Conservation (phyloP, 805 yeast genomes). For the Pichia nanzhaoensis region DNA sequence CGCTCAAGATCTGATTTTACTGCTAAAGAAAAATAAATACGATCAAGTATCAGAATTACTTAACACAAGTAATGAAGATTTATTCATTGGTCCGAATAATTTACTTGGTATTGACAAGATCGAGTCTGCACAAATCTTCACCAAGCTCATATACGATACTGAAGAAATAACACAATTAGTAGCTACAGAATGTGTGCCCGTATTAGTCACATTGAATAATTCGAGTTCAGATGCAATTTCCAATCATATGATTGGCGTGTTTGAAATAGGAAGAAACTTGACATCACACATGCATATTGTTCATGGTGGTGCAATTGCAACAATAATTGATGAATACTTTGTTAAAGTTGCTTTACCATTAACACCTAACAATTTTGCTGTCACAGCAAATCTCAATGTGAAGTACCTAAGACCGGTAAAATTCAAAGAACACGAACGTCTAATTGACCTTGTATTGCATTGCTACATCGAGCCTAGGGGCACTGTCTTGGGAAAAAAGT, state of each 20-base stretch:
- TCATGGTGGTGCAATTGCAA: conserved; percentile 50
- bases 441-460: conserved; percentile 18
- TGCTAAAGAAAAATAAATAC: conserved; percentile 9
- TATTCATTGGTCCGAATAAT: conserved; percentile 26
- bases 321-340: conserved; percentile 46
- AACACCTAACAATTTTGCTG: conserved; percentile 39
- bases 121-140: conserved; percentile 17
- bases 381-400: conserved; percentile 42
- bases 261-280: conserved; percentile 39
- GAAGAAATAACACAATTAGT: background rate
- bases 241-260: conserved; percentile 39
- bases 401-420: conserved; percentile 32
- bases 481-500: conserved; percentile 13
- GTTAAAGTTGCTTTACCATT: conserved; percentile 44
- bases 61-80: conserved; percentile 19
- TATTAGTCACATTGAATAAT: no score
- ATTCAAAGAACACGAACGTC: conserved; percentile 9
- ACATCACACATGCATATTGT: conserved; percentile 44
- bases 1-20: background rate
- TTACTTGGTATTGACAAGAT: conserved; percentile 18
- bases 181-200: background rate
- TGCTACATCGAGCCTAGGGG: conserved; percentile 17
- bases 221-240: conserved; percentile 15
- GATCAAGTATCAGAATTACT: conserved; percentile 16
- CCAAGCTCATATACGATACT: conserved; percentile 11